Base-by-base conservation (phyloP, 352 stramenopile species). In the Phytophthora kernoviae region DNA sequence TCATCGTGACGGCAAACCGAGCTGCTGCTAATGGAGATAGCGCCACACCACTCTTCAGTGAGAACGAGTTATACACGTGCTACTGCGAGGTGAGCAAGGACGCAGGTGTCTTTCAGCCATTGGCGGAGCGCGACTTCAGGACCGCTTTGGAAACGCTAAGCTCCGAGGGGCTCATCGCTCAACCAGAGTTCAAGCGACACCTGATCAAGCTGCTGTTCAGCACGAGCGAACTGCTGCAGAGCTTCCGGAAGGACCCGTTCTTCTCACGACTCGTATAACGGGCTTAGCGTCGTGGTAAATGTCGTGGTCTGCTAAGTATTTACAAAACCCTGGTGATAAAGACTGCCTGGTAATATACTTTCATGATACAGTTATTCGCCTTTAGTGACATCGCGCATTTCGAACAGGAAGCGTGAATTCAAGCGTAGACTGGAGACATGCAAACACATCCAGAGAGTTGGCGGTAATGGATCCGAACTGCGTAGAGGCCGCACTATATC, bases 171-270 rank as follows among this genome's bases (percentile, higher is more conserved):
- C 64, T 95, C 24, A 54, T 94, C 12, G 75, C 74, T 14, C 58
- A 75, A 2, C 39, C 42, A 8, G 80, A 93, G 43, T 67, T 89
- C 43, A 87, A 90, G 60, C 87, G 87, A 59, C 75, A 88, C 50
- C 64, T 90, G 39, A 68, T 95, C 44, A 92, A 92, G 65, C 67
- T 93, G n/a, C 55, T 84, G 10, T 84, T 79, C 39, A 87, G 66
- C 32, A 73, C 79, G 9, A 91, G 79, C 39, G 81, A 93, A 22
- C 54, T 92, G 33, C 58, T 88, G 20, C 81, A 91, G 58, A 74
- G 68, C 56, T 92, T 95, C 63, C 77, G 75, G 36, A 78, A 79
- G 54, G 82, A 95, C 48, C 48, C 72, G 21, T 95, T 84, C 73
- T 93, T 95, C 56, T 77, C 81, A 18, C 68, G 81, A 10, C 70